Base-by-base conservation (phyloP, 805 yeast genomes). In the Clavispora santaluciae region DNA sequence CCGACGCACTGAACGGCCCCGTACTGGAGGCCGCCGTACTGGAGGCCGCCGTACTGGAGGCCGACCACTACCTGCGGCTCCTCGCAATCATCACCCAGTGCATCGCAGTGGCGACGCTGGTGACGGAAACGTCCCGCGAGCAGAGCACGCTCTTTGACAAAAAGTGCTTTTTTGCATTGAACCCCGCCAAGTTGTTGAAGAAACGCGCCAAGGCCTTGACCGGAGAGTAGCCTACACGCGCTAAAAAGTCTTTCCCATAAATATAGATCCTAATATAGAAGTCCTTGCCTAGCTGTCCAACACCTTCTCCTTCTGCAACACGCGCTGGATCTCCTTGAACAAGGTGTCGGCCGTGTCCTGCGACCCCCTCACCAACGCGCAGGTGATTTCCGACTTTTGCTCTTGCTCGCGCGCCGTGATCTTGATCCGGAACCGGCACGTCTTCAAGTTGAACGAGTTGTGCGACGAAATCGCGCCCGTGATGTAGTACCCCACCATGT, bases 301-400 rank as follows among this genome's bases (percentile, higher is more conserved):
- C 21, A 81, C 85, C 24, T 79, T 78, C 57, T 83, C 89, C 56
- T 79, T 79, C 38, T 66, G 67, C 51, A 84, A 65, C 24, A 83
- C 85, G 54, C 76, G 79, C 50, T 78, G 79, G 47, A 83, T 73
- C 55, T 84, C 90, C 41, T 61, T 65, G 46, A 76, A 76, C 49
- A 84, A 65, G 45, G 79, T 79, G 25, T 64, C 72, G 39, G 84
- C 74, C 6, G 87, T 77, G 48, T 75, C 77, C 23, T 70, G 61
- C 1, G 89, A 81, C 6, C 93, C 93, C 48, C 76, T 78, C 23
- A 75, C 73, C 56, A 80, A 79, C 16, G 72, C 75, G 54, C 86
- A 80, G 12, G 73, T 72, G 25, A 84, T 63, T 43, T 70, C 75
- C 34, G 86, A 79, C 36, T 75, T 60, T 66, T 58, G 70, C 46